Conservation (phyloP, 2,329 filamentous ascomycete species). For the Fusarium algeriense region DNA sequence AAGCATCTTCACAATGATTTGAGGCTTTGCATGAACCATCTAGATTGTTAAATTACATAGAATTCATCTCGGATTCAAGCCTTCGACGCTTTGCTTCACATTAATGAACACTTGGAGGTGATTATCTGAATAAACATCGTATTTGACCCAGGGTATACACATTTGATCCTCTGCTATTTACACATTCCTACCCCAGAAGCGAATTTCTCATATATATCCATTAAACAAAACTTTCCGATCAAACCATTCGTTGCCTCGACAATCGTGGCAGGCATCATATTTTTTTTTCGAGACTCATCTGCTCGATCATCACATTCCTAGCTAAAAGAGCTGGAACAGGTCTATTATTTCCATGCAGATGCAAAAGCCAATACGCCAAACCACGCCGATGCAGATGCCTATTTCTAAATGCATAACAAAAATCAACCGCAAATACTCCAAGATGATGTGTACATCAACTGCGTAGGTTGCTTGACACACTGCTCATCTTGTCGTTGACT, state of each 20-base stretch:
- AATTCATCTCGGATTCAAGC: slow-evolving; percentile 7
- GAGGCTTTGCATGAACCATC: slow-evolving; percentile 32
- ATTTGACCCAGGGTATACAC: slow-evolving; percentile 33
- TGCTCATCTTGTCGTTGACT: slow-evolving; percentile 63
- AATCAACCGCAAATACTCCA: slow-evolving; percentile 19
- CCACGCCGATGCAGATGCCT: slow-evolving; percentile 30
- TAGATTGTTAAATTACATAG: slow-evolving; percentile 34
- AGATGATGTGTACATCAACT: slow-evolving; percentile 44
- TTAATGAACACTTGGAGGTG: background rate
- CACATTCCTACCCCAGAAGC: slow-evolving; percentile 5
- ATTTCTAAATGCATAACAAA: slow-evolving; percentile 26
- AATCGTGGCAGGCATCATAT: slow-evolving; percentile 28
- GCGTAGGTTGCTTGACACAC: slow-evolving; percentile 59
- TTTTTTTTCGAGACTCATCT: slow-evolving; percentile 20
- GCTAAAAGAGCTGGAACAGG: slow-evolving; percentile 1
- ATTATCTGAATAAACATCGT: slow-evolving; percentile 3
- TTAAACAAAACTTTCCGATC: slow-evolving; percentile 16
- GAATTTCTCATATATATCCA: slow-evolving; percentile 8
- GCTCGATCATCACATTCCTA: slow-evolving; percentile 26
- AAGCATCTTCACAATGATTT: slow-evolving; percentile 30
- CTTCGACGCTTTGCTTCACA: background rate
- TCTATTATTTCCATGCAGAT: slow-evolving; percentile 22
- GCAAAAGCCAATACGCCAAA: slow-evolving; percentile 24
- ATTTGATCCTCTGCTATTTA: slow-evolving; percentile 21
- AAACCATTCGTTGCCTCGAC: slow-evolving; percentile 25